Conservation (phyloP, 2,329 filamentous ascomycete genomes). For the Cryphonectria radicalis region DNA sequence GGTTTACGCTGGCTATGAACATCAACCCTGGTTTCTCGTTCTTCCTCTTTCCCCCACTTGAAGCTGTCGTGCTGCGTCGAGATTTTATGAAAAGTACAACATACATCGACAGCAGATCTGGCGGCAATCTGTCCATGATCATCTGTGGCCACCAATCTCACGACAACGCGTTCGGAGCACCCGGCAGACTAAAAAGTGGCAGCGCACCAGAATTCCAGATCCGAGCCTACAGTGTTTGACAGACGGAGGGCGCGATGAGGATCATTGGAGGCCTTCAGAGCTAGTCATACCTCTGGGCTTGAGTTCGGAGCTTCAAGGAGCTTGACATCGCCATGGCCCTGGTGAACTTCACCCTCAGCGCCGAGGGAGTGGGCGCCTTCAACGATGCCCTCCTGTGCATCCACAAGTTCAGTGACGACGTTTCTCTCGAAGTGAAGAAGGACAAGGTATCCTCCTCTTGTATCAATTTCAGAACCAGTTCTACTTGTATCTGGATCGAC, state of each 20-base stretch:
- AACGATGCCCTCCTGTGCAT: constrained; percentile 77
- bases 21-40: not conserved
- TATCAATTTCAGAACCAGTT: not conserved
- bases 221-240: not conserved
- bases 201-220: no score
- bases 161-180: not conserved
- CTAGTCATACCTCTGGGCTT: not conserved
- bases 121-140: not conserved
- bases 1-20: not conserved
- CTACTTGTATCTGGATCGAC: constrained; percentile 19
- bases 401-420: constrained; percentile 78
- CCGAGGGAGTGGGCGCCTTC: constrained; percentile 71
- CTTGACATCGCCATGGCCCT: constrained; percentile 50
- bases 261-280: not conserved
- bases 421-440: constrained; percentile 72
- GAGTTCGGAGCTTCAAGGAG: not conserved
- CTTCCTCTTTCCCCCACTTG: not conserved
- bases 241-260: not conserved
- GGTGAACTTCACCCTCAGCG: constrained; percentile 74
- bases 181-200: not conserved
- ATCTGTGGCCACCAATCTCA: not conserved
- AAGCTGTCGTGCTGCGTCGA: not conserved
- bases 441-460: constrained; percentile 58
- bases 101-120: not conserved
- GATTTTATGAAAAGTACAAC: not conserved